phyloP scores from a whole-genome alignment of 306 rosid species.

The Benincasa hispida region DNA sequence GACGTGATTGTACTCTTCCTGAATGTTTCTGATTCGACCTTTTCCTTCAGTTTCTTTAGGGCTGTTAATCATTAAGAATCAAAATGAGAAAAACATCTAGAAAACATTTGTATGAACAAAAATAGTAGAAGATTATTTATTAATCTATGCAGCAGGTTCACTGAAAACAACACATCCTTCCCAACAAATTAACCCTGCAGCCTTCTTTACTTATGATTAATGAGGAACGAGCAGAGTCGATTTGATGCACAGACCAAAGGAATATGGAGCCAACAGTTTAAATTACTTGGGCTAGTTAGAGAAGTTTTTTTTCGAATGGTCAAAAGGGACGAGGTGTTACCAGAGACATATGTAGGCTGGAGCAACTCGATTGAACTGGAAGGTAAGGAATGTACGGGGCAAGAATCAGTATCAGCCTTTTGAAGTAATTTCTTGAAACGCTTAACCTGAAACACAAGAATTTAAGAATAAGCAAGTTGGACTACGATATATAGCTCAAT shows the following conservation, averaged over 20 bases:
- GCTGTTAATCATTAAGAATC: conserved; percentile 30
- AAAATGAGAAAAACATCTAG: not conserved
- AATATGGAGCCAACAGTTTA: not conserved
- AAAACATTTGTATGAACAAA: not conserved
- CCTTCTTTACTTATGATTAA: not conserved
- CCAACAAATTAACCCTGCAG: not conserved
- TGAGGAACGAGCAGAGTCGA: not conserved
- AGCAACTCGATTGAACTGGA: conserved; percentile 50
- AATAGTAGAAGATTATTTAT: not conserved
- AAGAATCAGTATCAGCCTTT: conserved; percentile 66
- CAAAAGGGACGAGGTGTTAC: conserved; percentile 25
- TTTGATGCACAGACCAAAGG: not conserved
- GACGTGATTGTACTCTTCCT: conserved; percentile 35
- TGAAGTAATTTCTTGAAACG: conserved; percentile 65
- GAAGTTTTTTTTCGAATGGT: not conserved
- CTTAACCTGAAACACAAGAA: conserved; percentile 38
- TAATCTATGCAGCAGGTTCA: not conserved
- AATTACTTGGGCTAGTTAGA: not conserved
- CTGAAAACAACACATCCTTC: not conserved
- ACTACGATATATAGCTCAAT: conserved; percentile 10
- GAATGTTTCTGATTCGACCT: conserved; percentile 33
- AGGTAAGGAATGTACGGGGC: conserved; percentile 34
- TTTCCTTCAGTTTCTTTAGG: conserved; percentile 47
- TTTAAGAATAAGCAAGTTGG: conserved; percentile 8
- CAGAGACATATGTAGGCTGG: conserved; percentile 39